Evolutionary conservation across 2,329 filamentous ascomycete species (phyloP), one percentile per base, ranked within the genome.

Genomic region (Diplodia mutila): DNA sequence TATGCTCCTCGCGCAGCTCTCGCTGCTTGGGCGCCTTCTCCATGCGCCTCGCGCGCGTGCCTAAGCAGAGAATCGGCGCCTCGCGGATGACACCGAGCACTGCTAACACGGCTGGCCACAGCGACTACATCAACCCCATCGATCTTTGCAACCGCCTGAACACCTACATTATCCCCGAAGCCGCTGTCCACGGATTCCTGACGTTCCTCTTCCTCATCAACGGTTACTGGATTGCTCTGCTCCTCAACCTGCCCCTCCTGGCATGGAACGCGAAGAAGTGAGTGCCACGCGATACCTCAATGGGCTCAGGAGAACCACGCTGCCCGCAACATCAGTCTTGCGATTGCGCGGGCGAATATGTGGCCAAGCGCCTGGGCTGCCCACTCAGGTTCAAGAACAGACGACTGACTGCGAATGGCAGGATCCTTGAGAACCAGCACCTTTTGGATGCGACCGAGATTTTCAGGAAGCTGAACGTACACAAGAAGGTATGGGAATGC

Each of bases 111-210:
- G 14, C 59, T 48, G 25, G 21, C 27, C 32, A n/a, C 78, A 97
- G 93, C 84, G 95, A 99, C 84, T 99, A 99, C 84, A 99, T 99
- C 85, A 99, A 99, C 86, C 95, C 95, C 54, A 99, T 99, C 85
- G 95, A 99, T 77, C 94, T 99, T 73, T 99, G 95, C 91, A 99
- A 99, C 90, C 94, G 95, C 76, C 91, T 99, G 74, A 99, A 99
- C 87, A 96, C 94, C 80, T 99, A 99, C 85, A 99, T 99, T 80
- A 90, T 99, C 77, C 95, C 95, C 78, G 96, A 99, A 87, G 95
- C 95, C 76, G 94, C 93, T 73, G 94, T 99, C 71, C 96, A 99
- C 81, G 94, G 91, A 72, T 95, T 98, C 86, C 83, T 99, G 77
- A 98, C 95, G 64, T 90, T 97, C 80, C 83, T 99, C 71, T 99